phyloP scores from a whole-genome alignment of 2,329 filamentous ascomycete genomes.

The Cercospora nicotianae region DNA sequence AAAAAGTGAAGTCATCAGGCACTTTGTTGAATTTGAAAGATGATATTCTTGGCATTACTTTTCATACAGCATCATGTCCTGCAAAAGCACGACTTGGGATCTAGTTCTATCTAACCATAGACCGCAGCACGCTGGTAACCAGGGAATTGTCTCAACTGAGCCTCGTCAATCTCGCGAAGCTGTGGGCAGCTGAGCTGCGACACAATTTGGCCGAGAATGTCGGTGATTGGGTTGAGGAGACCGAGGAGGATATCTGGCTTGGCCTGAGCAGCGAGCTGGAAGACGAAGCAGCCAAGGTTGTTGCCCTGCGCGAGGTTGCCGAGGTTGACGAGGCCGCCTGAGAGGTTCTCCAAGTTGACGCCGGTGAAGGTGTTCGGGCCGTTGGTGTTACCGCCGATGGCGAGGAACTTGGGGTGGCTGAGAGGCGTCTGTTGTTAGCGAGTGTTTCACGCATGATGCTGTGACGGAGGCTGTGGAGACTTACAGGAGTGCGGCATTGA shows the following conservation, averaged over 20 bases:
- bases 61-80: background rate
- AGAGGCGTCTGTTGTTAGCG: background rate
- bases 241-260: slow-evolving; percentile 34
- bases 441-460: background rate
- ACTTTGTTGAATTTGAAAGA: background rate
- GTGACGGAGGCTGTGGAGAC: too few species aligned
- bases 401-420: slow-evolving; percentile 37
- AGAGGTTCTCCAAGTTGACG: slow-evolving; percentile 30
- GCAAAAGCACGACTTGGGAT: background rate
- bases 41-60: slow-evolving; percentile 2
- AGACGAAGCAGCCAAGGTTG: slow-evolving; percentile 42
- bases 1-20: background rate
- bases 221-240: slow-evolving; percentile 13
- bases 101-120: slow-evolving; percentile 4
- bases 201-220: slow-evolving; percentile 21
- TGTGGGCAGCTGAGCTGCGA: slow-evolving; percentile 31
- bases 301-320: slow-evolving; percentile 35
- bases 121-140: slow-evolving; percentile 30
- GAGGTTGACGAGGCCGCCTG: slow-evolving; percentile 32
- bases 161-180: slow-evolving; percentile 31
- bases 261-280: slow-evolving; percentile 39
- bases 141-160: slow-evolving; percentile 34
- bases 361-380: slow-evolving; percentile 30
- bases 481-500: slow-evolving; percentile 18
- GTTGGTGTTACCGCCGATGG: slow-evolving; percentile 38